Base-by-base conservation (phyloP, 164 flowering plant species). In the Stephania cephalantha region DNA sequence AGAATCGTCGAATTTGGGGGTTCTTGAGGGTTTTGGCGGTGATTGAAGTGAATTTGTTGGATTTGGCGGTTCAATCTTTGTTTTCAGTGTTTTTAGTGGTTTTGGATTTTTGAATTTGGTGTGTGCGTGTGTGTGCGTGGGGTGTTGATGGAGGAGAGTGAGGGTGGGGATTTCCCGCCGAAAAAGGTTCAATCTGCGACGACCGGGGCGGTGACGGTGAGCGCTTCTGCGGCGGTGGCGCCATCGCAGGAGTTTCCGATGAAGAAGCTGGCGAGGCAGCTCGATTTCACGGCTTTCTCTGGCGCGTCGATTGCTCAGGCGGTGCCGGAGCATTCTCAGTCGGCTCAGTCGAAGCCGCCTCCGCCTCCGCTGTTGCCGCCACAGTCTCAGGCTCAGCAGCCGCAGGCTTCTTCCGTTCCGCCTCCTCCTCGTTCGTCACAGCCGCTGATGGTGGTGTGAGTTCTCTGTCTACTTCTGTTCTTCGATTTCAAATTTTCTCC, bases 261-360 rank as follows among this genome's bases (percentile, higher is more conserved):
- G 79, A 90, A 85, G 89, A 94, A 89, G 88, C 90, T 89, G 10
- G 96, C 92, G 9, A 84, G 98, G 86, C 96, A 94, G 89, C 92
- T 94, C 22, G 98, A 92, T 84, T 94, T 94, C 82, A 88, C 91
- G 30, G 83, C 82, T 30, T 75, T 80, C 52, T 42, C 75, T n/a
- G 66, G 77, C 25, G 80, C 64, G 6, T 58, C 64, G n/a, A 58
- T n/a, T 6, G 64, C 64, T 10, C 64, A 15, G n/a, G 64, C 18
- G n/a, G 17, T 58, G 20, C 64, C 64, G 20, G 64, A 35, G 50
- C 80, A 10, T 48, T 82, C 65, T 18, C 76, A 12, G 73, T 78
- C 55, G 71, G 42, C 42, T 35, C 48, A 25, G 61, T 55, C 73
- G 58, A 64, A 48, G 76, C 75, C 30, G 81, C 67, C 74, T 1